These are phyloP conservation scores for Sherardia arvensis DNA, from an alignment of 257 asterid species.

Conservation along the genomic window DNA sequence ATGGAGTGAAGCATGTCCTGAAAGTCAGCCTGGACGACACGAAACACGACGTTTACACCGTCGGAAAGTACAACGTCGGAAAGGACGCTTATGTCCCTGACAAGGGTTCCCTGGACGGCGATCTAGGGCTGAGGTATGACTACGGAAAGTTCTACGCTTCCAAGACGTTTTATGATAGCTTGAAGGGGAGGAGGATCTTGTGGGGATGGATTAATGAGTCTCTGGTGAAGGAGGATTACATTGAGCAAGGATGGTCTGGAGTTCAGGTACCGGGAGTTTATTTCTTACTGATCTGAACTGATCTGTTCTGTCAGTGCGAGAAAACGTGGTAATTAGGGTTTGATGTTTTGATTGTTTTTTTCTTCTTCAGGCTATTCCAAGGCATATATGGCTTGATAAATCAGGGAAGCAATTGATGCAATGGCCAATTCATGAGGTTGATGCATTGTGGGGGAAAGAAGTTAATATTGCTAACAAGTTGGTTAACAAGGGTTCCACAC, in stretches of 20 bases:
- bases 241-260: slow-evolving; percentile 32
- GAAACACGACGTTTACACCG: slow-evolving; percentile 23
- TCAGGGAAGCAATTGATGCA: slow-evolving; percentile 19
- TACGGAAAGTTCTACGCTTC: slow-evolving; percentile 46
- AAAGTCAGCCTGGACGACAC: slow-evolving; percentile 32
- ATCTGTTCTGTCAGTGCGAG: too few species aligned
- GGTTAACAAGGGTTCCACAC: slow-evolving; percentile 16
- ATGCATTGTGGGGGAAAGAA: slow-evolving; percentile 16
- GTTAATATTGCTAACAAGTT: neutral
- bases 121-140: slow-evolving; percentile 30
- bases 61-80: slow-evolving; percentile 22
- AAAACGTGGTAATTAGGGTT: neutral
- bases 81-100: slow-evolving; percentile 26
- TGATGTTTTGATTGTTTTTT: neutral
- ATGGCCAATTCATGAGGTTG: slow-evolving; percentile 22
- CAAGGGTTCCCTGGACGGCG: slow-evolving; percentile 5
- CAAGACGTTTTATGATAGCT: slow-evolving; percentile 32
- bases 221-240: slow-evolving; percentile 7
- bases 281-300: too few species aligned
- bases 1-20: slow-evolving; percentile 25
- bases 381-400: slow-evolving; percentile 19
- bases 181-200: slow-evolving; percentile 26
- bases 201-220: slow-evolving; percentile 48
- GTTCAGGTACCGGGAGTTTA: slow-evolving; percentile 19
- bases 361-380: slow-evolving; percentile 24